Evolutionary conservation across 108 stramenopile genomes (phyloP).

Genomic region (Cylindrotheca closterium): DNA sequence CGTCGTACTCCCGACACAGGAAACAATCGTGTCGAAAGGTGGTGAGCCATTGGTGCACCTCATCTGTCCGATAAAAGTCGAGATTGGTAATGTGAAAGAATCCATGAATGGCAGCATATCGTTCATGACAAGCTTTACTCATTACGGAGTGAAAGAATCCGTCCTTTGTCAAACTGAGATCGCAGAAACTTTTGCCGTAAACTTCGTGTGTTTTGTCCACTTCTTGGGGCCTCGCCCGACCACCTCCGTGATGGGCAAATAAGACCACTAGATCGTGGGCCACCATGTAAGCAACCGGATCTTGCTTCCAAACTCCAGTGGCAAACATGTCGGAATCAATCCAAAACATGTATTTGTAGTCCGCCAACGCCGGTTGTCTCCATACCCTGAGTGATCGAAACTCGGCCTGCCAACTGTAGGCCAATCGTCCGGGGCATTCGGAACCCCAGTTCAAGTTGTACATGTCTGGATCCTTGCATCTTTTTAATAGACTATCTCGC

Average conservation of each 20-base stretch:
- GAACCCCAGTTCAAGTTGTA: slow-evolving; percentile 27
- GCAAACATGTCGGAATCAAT: slow-evolving; percentile 51
- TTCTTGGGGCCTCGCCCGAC: background rate
- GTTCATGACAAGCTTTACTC: background rate
- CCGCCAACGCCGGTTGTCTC: slow-evolving; percentile 26
- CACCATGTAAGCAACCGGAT: slow-evolving; percentile 43
- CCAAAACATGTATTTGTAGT: slow-evolving; percentile 60
- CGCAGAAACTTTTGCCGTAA: slow-evolving; percentile 31
- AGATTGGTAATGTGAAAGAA: slow-evolving; percentile 53
- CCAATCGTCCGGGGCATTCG: slow-evolving; percentile 23
- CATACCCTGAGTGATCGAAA: slow-evolving; percentile 52
- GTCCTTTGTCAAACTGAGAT: slow-evolving; percentile 3
- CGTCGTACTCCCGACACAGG: slow-evolving; percentile 40
- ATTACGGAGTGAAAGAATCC: slow-evolving; percentile 7
- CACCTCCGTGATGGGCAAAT: slow-evolving; percentile 36
- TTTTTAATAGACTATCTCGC: slow-evolving; percentile 14
- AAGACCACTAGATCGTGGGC: slow-evolving; percentile 39
- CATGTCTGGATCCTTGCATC: slow-evolving; percentile 20
- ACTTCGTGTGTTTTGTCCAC: slow-evolving; percentile 18
- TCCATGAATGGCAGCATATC: slow-evolving; percentile 32
- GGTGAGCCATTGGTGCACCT: slow-evolving; percentile 21
- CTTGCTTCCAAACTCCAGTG: slow-evolving; percentile 32
- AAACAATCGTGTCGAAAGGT: slow-evolving; percentile 40
- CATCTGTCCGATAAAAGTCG: slow-evolving; percentile 38
- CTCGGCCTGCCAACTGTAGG: slow-evolving; percentile 45